Percentiles rank a stretch among this genome's conserved stretches.
These are phyloP conservation scores for Austroboletus novae-zelandiae DNA, from an alignment of 1,284 basidiomycete genomes.

Conservation along the genomic window DNA sequence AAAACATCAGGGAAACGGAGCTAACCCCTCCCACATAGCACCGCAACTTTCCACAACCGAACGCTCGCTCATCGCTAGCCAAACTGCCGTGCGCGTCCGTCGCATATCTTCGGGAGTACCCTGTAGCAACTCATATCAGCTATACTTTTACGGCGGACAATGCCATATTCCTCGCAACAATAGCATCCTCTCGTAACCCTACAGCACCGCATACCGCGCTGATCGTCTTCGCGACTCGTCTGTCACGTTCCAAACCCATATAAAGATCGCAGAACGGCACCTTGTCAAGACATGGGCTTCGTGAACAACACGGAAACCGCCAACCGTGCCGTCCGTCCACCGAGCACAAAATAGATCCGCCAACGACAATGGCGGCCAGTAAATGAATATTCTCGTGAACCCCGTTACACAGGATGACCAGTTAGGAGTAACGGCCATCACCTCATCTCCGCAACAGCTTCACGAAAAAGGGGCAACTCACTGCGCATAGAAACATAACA, in stretches of 20 bases:
- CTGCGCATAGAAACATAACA: conserved; percentile 3
- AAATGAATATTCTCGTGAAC: conserved; percentile 13
- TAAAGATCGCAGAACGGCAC: conserved; percentile 1
- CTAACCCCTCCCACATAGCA: conserved; percentile 34
- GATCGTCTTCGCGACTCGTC: conserved; percentile 1
- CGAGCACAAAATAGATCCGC: conserved; percentile 3
- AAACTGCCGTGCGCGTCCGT: conserved; percentile 39
- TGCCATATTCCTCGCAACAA: conserved; percentile 14
- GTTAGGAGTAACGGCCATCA: conserved; percentile 30
- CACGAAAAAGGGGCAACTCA: conserved; percentile 8
- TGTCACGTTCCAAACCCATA: background rate
- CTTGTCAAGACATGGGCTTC: background rate
- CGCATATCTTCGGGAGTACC: conserved; percentile 22
- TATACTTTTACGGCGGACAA: conserved; percentile 22
- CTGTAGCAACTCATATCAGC: conserved; percentile 15
- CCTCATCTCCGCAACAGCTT: conserved; percentile 30
- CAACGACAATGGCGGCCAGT: conserved; percentile 3
- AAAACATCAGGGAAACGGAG: conserved; percentile 22
- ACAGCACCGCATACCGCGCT: conserved; percentile 8
- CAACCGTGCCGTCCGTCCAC: background rate
- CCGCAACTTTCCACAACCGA: conserved; percentile 45
- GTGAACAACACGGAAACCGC: conserved; percentile 2
- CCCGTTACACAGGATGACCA: conserved; percentile 13
- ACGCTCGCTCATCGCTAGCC: conserved; percentile 40
- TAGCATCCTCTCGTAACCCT: conserved; percentile 4